Evolutionary conservation across 2,329 filamentous ascomycete genomes (phyloP).

Genomic region (Neopestalotiopsis sp.): DNA sequence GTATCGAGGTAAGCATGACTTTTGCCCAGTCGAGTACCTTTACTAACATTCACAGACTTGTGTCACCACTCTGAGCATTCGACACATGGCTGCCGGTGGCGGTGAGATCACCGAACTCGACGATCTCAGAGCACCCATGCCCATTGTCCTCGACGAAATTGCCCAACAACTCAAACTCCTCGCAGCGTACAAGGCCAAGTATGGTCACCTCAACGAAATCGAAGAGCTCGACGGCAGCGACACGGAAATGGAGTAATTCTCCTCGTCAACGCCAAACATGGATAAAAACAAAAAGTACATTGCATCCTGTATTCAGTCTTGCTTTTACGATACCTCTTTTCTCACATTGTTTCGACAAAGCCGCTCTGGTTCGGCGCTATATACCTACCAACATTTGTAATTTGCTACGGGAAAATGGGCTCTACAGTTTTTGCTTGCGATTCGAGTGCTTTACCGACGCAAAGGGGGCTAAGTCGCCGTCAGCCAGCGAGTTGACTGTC

Average conservation of each 20-base stretch:
- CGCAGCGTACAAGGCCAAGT: constrained; percentile 61
- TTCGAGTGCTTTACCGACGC: not conserved
- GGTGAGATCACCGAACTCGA: constrained; percentile 66
- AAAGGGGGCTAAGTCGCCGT: not conserved
- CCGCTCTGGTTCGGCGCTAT: constrained; percentile 12
- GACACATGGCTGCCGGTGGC: constrained; percentile 78
- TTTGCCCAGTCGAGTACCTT: not conserved
- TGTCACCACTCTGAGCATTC: constrained; percentile 77
- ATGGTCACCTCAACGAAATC: constrained; percentile 47
- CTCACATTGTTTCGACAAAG: constrained; percentile 14
- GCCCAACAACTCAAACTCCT: constrained; percentile 67
- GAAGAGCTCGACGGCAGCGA: constrained; percentile 39
- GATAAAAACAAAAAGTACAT: not conserved
- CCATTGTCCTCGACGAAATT: constrained; percentile 69
- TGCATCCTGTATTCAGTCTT: not conserved
- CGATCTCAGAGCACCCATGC: constrained; percentile 79
- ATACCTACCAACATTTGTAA: constrained; percentile 22
- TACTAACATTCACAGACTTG: constrained; percentile 67
- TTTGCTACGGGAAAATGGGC: constrained; percentile 16
- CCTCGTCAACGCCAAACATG: constrained; percentile 1
- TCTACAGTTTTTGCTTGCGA: not conserved
- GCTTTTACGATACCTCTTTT: constrained; percentile 18
- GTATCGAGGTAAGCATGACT: constrained; percentile 78
- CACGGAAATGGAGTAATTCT: constrained; percentile 37
- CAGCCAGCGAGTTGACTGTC: not conserved